Base-by-base conservation (phyloP, 495 filamentous ascomycete genomes). In the Halenospora varia region DNA sequence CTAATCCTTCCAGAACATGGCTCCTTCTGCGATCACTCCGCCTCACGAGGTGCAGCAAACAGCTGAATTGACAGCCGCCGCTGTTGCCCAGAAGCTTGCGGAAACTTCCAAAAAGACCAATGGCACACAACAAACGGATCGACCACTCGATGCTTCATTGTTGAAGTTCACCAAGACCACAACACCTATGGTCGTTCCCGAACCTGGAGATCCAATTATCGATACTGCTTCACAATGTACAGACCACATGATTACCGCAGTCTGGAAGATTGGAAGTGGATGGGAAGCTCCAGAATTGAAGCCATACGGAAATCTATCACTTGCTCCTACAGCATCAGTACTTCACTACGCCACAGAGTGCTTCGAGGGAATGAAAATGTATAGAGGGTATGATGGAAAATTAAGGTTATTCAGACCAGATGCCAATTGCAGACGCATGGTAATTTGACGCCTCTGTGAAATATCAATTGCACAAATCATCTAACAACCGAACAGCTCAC, bases 281-380 rank as follows among this genome's bases (percentile, higher is more conserved):
- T 97, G 92, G 92, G 75, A 77, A 15, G 79, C 83, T 0, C 93
- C 92, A 13, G 80, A 90, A 59, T 75, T 97, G 44, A 82, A 82
- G 62, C 90, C 92, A 0, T 94, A 87, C 70, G 85, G 88, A 51
- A 89, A 90, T 23, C 75, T 97, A 24, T 79, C 80, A 62, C 80
- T 97, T 66, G 87, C 89, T 71, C 92, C 92, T 6, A 91, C 87
- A 13, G 88, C 91, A 15, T 89, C 86, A n/a, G 82, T 84, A 24
- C 82, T 96, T 39, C 90, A 96, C 75, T 96, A 96, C 69, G 91
- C 91, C 15, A 94, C 89, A 39, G 87, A 93, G 65, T 96, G 91
- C 73, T 96, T 96, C 73, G 91, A 96, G 71, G 91, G 91, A 25
- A 79, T 94, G 73, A 96, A 95, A 71, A 83, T 81, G 39, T 95